These are phyloP conservation scores for Lodderomyces metapsilosis DNA, from an alignment of 1,139 yeast genomes.

Conservation along the genomic window DNA sequence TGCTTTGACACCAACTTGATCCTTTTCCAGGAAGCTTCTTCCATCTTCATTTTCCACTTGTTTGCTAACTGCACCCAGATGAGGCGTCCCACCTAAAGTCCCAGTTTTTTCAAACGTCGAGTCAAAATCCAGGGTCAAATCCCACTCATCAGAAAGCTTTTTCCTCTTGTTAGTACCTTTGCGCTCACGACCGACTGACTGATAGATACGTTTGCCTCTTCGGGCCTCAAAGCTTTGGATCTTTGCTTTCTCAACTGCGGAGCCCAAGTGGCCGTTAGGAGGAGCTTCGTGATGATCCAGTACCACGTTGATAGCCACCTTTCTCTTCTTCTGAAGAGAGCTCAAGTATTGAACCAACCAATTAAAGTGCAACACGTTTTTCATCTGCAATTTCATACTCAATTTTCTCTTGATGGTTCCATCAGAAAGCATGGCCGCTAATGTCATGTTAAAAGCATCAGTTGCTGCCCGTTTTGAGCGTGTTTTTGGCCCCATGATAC, in stretches of 20 bases:
- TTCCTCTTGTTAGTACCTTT: not conserved
- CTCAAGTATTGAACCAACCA: conserved; percentile 13
- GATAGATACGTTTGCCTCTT: not conserved
- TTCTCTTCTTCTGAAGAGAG: conserved; percentile 1
- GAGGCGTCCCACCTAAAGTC: not conserved
- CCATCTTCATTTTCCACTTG: no score
- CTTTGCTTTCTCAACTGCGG: not conserved
- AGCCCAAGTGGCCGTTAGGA: not conserved
- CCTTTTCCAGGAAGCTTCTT: not conserved
- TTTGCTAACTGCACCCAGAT: not conserved
- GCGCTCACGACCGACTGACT: not conserved
- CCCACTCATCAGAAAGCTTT: conserved; percentile 2
- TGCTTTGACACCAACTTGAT: not conserved
- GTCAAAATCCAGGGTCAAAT: conserved; percentile 2
- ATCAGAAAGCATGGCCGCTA: conserved; percentile 10
- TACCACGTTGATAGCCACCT: not conserved
- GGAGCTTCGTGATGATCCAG: not conserved
- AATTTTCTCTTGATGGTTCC: conserved; percentile 8
- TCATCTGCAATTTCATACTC: conserved; percentile 9
- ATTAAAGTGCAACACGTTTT: conserved; percentile 8
- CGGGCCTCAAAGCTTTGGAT: not conserved
- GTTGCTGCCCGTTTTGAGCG: conserved; percentile 9
- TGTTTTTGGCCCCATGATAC: conserved; percentile 8
- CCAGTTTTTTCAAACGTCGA: not conserved
- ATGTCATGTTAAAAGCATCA: conserved; percentile 10